A percentile compares a stretch with the other conserved stretches of the same genome.
Conservation (phyloP, 2,329 filamentous ascomycete genomes). For the Lecanicillium sp. region DNA sequence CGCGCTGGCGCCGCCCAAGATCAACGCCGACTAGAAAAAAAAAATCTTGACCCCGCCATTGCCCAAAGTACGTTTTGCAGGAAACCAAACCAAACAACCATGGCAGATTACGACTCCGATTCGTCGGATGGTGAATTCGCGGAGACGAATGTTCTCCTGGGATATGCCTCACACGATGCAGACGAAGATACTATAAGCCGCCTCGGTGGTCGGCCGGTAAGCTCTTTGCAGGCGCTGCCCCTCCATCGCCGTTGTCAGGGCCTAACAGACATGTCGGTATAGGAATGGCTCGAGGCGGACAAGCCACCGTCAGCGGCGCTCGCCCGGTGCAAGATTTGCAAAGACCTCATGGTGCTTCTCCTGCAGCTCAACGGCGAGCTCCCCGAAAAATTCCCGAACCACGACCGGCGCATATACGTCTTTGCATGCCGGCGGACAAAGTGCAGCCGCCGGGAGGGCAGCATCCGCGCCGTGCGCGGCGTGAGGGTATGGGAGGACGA, state of each 20-base stretch:
- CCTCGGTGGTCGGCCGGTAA: slow-evolving; percentile 79
- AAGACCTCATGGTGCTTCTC: slow-evolving; percentile 73
- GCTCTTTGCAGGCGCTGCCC: slow-evolving; percentile 25
- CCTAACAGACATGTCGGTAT: slow-evolving; percentile 8
- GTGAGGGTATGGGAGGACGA: slow-evolving; percentile 49
- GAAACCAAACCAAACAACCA: slow-evolving; percentile 27
- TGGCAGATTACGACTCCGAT: slow-evolving; percentile 82
- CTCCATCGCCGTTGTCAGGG: slow-evolving; percentile 3
- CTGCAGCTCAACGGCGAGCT: slow-evolving; percentile 89
- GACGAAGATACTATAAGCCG: slow-evolving; percentile 81
- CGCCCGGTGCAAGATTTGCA: slow-evolving; percentile 83
- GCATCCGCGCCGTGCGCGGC: slow-evolving; percentile 68
- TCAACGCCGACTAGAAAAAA: slow-evolving; percentile 21
- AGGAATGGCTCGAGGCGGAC: slow-evolving; percentile 79
- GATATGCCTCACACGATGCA: slow-evolving; percentile 76
- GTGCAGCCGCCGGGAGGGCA: slow-evolving; percentile 78
- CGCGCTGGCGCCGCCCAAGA: slow-evolving; percentile 20
- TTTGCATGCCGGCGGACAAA: slow-evolving; percentile 72
- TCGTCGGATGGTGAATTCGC: slow-evolving; percentile 67
- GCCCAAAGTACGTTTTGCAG: slow-evolving; percentile 9
- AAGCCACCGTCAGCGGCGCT: slow-evolving; percentile 68
- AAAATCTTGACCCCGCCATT: slow-evolving; percentile 38
- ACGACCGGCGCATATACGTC: slow-evolving; percentile 83
- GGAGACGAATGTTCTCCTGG: slow-evolving; percentile 82
- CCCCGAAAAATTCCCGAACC: slow-evolving; percentile 75